These are phyloP conservation scores for Dittrichia graveolens DNA, from an alignment of 129 eudicot species.

Conservation along the genomic window DNA sequence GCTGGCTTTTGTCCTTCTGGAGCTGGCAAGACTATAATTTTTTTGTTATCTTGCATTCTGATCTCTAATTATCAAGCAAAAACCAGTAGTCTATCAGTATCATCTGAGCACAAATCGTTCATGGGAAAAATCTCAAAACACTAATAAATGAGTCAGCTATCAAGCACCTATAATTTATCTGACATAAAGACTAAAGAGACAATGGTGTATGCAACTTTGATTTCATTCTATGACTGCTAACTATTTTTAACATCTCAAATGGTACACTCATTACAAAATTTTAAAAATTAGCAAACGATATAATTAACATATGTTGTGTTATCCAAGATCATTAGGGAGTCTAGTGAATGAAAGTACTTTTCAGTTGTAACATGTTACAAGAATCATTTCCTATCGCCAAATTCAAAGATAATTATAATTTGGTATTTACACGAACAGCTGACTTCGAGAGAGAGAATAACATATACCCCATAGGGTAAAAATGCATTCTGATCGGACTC, in stretches of 20 bases:
- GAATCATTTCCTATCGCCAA: too few relatives aligned
- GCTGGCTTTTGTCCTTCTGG: neutral
- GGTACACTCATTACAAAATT: neutral
- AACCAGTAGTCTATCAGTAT: neutral
- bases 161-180: conserved; percentile 2
- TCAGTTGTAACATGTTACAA: too few relatives aligned
- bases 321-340: too few relatives aligned
- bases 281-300: neutral
- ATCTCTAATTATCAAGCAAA: neutral
- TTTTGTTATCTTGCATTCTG: neutral
- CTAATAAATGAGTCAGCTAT: neutral
- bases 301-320: neutral
- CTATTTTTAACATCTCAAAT: neutral
- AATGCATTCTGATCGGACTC: too few relatives aligned
- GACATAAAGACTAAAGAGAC: neutral
- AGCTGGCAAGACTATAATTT: neutral
- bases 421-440: too few relatives aligned
- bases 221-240: neutral
- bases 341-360: too few relatives aligned
- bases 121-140: neutral
- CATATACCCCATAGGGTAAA: too few relatives aligned
- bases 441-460: too few relatives aligned
- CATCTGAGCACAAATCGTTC: conserved; percentile 6
- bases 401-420: too few relatives aligned
- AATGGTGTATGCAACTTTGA: neutral